Conservation (phyloP, 176 grass and related monocot genomes). For the Thalia dealbata region DNA sequence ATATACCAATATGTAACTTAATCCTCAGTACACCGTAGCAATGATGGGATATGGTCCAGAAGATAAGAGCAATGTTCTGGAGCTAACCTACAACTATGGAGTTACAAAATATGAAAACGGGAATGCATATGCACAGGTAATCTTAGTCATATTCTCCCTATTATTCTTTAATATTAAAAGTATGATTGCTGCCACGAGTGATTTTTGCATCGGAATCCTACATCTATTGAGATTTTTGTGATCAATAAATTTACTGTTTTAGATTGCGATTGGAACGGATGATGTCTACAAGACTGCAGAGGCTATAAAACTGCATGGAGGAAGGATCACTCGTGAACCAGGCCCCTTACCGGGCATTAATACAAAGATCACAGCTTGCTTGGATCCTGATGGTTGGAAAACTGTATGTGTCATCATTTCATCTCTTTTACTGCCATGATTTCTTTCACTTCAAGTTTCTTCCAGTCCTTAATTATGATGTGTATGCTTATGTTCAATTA, state of each 20-base stretch:
- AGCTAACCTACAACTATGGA: constrained; percentile 93
- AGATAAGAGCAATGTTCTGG: constrained; percentile 85
- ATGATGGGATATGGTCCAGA: constrained; percentile 99
- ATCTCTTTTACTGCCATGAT: too few species aligned
- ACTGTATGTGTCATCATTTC: too few species aligned
- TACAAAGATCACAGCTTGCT: constrained; percentile 89
- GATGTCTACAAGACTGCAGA: constrained; percentile 97
- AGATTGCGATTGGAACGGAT: constrained; percentile 95
- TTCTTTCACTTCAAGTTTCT: too few species aligned
- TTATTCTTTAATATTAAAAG: background rate
- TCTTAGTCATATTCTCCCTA: background rate
- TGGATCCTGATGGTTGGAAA: constrained; percentile 23
- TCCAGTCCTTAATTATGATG: too few species aligned
- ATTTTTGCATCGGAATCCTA: too few species aligned
- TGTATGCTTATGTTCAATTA: too few species aligned
- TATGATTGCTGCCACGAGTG: background rate
- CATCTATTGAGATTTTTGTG: too few species aligned
- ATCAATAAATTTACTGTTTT: background rate
- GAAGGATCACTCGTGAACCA: constrained; percentile 71
- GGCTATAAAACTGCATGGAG: constrained; percentile 59
- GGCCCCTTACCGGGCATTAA: constrained; percentile 88
- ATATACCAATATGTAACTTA: background rate
- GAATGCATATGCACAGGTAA: constrained; percentile 97
- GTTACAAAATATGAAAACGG: constrained; percentile 78
- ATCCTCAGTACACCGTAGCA: constrained; percentile 64